phyloP scores from a whole-genome alignment of 2,329 filamentous ascomycete genomes.

The Dryadomyces quercus-mongolicae region DNA sequence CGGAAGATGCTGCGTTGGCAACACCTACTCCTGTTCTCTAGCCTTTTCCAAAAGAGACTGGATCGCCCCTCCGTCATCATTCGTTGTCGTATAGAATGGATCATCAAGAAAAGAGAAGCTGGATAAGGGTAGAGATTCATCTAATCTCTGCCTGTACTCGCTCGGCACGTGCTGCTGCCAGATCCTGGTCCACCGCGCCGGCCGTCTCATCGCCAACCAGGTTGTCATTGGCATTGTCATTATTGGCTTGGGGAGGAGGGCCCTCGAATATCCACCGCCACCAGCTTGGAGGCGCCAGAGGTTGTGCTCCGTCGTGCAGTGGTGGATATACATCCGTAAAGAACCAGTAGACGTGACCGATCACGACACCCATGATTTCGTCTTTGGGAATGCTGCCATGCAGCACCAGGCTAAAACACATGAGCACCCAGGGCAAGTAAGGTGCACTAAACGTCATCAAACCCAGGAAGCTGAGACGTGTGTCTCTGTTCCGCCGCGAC shows the following conservation, averaged over 20 bases:
- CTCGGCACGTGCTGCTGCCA: conserved; percentile 42
- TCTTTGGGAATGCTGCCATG: conserved; percentile 87
- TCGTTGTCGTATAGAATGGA: not conserved
- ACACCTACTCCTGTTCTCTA: too few species aligned
- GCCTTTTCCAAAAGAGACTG: too few species aligned
- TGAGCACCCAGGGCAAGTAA: conserved; percentile 90
- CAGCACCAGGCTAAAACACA: conserved; percentile 83
- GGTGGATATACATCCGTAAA: conserved; percentile 94
- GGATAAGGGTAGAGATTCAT: not conserved
- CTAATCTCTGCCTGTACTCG: conserved; percentile 21
- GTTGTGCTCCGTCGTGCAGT: conserved; percentile 70
- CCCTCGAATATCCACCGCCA: conserved; percentile 78
- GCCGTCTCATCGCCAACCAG: conserved; percentile 29
- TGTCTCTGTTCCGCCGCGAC: conserved; percentile 89
- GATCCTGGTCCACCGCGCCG: conserved; percentile 48
- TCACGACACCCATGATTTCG: conserved; percentile 88
- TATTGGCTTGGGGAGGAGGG: conserved; percentile 19
- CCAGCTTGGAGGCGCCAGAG: conserved; percentile 79
- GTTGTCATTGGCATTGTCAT: conserved; percentile 37
- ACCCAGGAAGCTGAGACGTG: conserved; percentile 77
- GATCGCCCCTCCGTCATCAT: not conserved
- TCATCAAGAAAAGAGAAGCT: not conserved
- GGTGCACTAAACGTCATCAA: conserved; percentile 86
- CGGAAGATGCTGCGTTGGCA: too few species aligned
- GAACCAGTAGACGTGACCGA: conserved; percentile 97